Base-by-base conservation (phyloP, 176 grass and related monocot species). In the Hsuehochloa calcarea region DNA sequence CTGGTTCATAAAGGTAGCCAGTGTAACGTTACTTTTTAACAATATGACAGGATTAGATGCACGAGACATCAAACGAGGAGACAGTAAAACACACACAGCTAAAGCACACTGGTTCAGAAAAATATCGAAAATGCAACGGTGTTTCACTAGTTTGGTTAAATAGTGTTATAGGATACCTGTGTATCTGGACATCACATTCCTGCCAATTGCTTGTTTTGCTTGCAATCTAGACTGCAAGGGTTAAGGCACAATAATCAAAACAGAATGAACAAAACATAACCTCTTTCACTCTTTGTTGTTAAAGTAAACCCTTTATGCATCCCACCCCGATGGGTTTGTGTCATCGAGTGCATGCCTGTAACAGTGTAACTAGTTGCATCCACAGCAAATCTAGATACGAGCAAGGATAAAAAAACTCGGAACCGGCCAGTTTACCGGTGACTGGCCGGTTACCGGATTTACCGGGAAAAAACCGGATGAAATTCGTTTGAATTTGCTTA, bases 121-220 rank as follows among this genome's bases (percentile, higher is more conserved):
- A 59, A 16, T 40, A 79, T 47, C 38, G 22, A 8, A 75, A 70
- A 39, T 19, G 26, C 6, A 79, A 80, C 3, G 29, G 11, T 1
- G 74, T 54, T 47, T 63, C 40, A 85, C 23, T 54, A 34, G 39
- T 75, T 89, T 74, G 5, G 80, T 89, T 59, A 52, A 49, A 50
- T 22, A 68, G 27, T 68, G 11, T 63, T 45, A 10, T 81, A 65
- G 70, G 4, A 51, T 93, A 98, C 96, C 96, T 75, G 96, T 94
- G 82, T 98, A 98, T 92, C 96, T 95, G 63, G 82, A 84, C 88
- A 87, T 92, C 41, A 51, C 89, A 85, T 98, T 91, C 67, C 72
- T 95, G 70, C 93, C 93, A 54, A 98, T 95, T 90, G 95, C 96
- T 94, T 98, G 96, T 87, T 95, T 98, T 64, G 96, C 96, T 90